A percentile compares a stretch with the other conserved stretches of the same genome.
phyloP scores from a whole-genome alignment of 257 asterid species.

The Gardenia jasminoides region DNA sequence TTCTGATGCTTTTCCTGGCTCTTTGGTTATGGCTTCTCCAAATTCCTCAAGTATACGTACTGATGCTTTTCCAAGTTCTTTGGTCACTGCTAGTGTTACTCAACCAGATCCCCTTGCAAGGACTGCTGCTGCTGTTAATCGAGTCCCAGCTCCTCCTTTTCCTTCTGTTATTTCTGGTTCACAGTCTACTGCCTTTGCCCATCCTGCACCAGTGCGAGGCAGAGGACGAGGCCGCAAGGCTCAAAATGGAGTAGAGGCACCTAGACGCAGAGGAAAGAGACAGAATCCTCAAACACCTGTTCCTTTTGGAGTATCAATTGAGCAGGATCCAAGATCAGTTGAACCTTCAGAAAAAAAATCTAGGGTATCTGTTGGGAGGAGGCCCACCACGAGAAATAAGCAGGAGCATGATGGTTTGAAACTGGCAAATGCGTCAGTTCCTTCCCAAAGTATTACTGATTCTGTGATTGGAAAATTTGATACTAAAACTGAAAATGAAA shows the following conservation, averaged over 20 bases:
- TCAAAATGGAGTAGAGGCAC: constrained; percentile 59
- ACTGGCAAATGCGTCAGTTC: constrained; percentile 32
- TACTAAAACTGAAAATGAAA: constrained; percentile 14
- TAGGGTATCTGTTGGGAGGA: constrained; percentile 59
- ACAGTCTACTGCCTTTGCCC: constrained; percentile 31
- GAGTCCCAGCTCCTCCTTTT: constrained; percentile 27
- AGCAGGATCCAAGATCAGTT: constrained; percentile 41
- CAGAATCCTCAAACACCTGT: constrained; percentile 43
- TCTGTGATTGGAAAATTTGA: constrained; percentile 15
- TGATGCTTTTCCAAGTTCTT: constrained; percentile 27
- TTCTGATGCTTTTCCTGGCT: constrained; percentile 20
- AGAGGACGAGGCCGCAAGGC: constrained; percentile 56
- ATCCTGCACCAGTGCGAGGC: constrained; percentile 49
- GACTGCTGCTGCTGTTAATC: constrained; percentile 39
- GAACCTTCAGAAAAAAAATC: constrained; percentile 65
- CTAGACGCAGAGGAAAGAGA: constrained; percentile 70
- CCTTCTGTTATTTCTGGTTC: constrained; percentile 36
- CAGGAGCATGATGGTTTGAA: constrained; percentile 36
- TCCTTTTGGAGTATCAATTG: constrained; percentile 43
- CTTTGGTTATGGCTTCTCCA: constrained; percentile 13
- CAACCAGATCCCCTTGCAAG: constrained; percentile 34
- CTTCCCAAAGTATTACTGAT: constrained; percentile 35
- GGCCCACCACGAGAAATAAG: constrained; percentile 43
- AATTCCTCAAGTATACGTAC: constrained; percentile 18
- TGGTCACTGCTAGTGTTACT: constrained; percentile 30